Evolutionary conservation across 345 rosid genomes (phyloP).

Genomic region (Bruguiera sexangula): DNA sequence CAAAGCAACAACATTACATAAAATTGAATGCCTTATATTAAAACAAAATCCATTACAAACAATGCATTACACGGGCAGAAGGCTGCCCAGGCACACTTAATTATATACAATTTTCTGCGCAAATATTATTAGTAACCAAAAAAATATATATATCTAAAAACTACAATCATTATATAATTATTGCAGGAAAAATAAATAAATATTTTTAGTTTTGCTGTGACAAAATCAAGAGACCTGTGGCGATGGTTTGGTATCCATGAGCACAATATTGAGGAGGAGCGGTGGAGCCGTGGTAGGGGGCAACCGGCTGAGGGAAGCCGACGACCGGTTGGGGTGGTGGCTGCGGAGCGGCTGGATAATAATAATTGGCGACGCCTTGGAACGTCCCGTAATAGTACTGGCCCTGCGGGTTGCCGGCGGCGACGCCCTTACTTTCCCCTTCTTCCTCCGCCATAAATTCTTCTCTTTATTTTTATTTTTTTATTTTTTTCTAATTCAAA

Average conservation of each 20-base stretch:
- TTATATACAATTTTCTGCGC: too few relatives aligned
- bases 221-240: slow-evolving; percentile 9
- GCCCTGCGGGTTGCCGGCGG: slow-evolving; percentile 24
- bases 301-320: slow-evolving; percentile 41
- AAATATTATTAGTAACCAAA: too few relatives aligned
- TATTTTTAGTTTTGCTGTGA: neutral
- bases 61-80: too few relatives aligned
- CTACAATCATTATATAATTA: neutral
- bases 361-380: slow-evolving; percentile 81
- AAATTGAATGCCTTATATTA: neutral
- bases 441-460: slow-evolving; percentile 48
- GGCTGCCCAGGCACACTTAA: too few relatives aligned
- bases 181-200: neutral
- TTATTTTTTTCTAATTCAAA: neutral
- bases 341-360: slow-evolving; percentile 44
- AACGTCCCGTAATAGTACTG: slow-evolving; percentile 71
- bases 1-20: neutral
- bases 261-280: slow-evolving; percentile 27
- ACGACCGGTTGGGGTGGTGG: slow-evolving; percentile 36
- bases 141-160: too few relatives aligned
- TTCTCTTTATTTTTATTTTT: too few relatives aligned
- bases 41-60: neutral
- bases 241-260: slow-evolving; percentile 44
- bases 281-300: slow-evolving; percentile 21
- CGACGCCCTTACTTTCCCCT: slow-evolving; percentile 32